Conservation (phyloP, 2,329 filamentous ascomycete genomes). For the Dactylella cylindrospora region DNA sequence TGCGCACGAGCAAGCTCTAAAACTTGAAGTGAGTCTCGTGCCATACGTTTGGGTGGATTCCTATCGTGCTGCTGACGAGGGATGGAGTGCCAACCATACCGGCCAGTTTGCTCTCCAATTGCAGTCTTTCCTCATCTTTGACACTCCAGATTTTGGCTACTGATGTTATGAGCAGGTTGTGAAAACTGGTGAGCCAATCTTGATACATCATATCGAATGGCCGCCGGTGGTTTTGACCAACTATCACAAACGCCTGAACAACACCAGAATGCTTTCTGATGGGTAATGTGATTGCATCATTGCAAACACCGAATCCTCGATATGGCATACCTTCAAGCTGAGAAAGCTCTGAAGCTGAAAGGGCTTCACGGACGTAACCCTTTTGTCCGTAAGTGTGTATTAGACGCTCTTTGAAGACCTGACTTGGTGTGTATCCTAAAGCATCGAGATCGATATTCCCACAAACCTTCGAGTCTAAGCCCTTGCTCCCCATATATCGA, state of each 20-base stretch:
- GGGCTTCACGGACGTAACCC: slow-evolving; percentile 6
- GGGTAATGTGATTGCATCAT: slow-evolving; percentile 72
- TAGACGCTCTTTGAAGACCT: slow-evolving; percentile 28
- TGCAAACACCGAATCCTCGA: slow-evolving; percentile 55
- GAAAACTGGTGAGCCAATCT: slow-evolving; percentile 50
- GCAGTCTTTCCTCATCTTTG: slow-evolving; percentile 25
- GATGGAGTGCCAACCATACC: slow-evolving; percentile 5
- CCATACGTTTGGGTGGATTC: no score
- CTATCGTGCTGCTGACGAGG: background rate
- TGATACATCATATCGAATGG: slow-evolving; percentile 79
- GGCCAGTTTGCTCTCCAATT: slow-evolving; percentile 24
- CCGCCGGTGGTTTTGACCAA: slow-evolving; percentile 75
- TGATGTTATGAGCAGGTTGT: slow-evolving; percentile 27
- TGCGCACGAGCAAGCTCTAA: slow-evolving; percentile 28
- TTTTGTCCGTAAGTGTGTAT: slow-evolving; percentile 32
- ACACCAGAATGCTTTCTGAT: slow-evolving; percentile 73
- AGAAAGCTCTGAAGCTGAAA: slow-evolving; percentile 7
- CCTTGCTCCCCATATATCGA: slow-evolving; percentile 32
- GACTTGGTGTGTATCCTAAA: background rate
- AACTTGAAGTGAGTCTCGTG: background rate
- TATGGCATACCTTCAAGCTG: slow-evolving; percentile 12
- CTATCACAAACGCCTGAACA: slow-evolving; percentile 70
- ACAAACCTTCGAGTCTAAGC: slow-evolving; percentile 21
- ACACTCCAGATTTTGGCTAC: slow-evolving; percentile 40
- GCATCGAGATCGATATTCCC: slow-evolving; percentile 25